Base-by-base conservation (phyloP, 2,329 filamentous ascomycete species). In the Helotiales sp. region DNA sequence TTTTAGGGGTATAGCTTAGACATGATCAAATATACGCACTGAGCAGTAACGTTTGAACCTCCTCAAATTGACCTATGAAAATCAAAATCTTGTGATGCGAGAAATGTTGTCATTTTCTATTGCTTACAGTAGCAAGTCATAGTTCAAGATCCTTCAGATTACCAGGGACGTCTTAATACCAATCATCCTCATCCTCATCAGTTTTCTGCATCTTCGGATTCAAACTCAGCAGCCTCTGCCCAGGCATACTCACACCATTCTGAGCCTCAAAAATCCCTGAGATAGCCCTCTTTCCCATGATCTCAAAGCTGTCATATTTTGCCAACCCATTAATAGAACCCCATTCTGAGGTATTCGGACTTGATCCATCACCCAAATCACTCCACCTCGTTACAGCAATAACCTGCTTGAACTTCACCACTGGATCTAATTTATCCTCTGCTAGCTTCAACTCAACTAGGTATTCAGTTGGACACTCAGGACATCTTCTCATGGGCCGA, bases 381-480 rank as follows among this genome's bases (percentile, higher is more conserved):
- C 78, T 80, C 84, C 84, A 87, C 17, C 84, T 72, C 7, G 83
- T 86, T 4, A 86, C 79, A 4, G 84, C 76, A 54, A 87, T 77
- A 1, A 81, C 79, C 56, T 86, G 82, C 63, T 81, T 84, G 70
- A 87, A 87, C 2, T 74, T 70, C 10, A 74, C 65, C 34, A 71
- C 60, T 6, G 74, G 68, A 63, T 81, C 74, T 27, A 67, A 69
- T 47, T 72, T 76, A 60, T 86, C 83, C 69, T 87, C 84, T 1
- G 79, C 74, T 58, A 86, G 73, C 60, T 82, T 83, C 6, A 86
- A 68, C 67, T 87, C 83, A 48, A 86, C 75, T 10, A 87, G 71
- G 60, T 87, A 87, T 66, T 87, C 84, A 0, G 81, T 81, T 1
- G 84, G 82, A 68, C 84, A 87, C 53, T 82, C 78, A 0, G 83